Conservation (phyloP, 176 grass and related monocot genomes). For the Aegilops bicornis region DNA sequence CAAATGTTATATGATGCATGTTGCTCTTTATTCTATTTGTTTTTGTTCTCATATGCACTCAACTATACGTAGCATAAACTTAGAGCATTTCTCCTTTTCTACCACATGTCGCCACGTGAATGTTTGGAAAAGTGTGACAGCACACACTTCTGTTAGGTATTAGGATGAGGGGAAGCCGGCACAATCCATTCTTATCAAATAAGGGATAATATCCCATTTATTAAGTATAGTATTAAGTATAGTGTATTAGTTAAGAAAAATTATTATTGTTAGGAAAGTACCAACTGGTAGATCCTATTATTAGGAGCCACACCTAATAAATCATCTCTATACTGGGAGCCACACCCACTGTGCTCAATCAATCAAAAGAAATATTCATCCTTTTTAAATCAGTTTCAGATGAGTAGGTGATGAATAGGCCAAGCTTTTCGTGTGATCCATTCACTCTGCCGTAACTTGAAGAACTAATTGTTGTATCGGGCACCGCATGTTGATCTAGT, state of each 20-base stretch:
- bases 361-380: background rate
- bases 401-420: background rate
- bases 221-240: background rate
- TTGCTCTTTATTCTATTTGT: constrained; percentile 7
- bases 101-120: background rate
- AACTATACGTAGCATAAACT: background rate
- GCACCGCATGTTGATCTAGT: background rate
- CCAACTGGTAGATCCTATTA: background rate
- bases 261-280: background rate
- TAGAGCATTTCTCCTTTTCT: background rate
- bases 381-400: background rate
- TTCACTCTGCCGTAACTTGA: constrained; percentile 12
- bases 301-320: background rate
- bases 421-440: constrained; percentile 6
- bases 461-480: constrained; percentile 5
- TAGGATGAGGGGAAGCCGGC: background rate
- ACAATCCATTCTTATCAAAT: background rate
- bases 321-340: background rate
- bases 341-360: background rate
- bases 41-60: background rate
- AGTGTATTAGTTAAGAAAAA: background rate
- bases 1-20: constrained; percentile 5
- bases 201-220: background rate
- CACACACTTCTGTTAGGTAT: background rate
- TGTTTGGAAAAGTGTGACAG: background rate